These are phyloP conservation scores for Penicillium verrucosum DNA, from an alignment of 2,329 filamentous ascomycete species.

Conservation along the genomic window DNA sequence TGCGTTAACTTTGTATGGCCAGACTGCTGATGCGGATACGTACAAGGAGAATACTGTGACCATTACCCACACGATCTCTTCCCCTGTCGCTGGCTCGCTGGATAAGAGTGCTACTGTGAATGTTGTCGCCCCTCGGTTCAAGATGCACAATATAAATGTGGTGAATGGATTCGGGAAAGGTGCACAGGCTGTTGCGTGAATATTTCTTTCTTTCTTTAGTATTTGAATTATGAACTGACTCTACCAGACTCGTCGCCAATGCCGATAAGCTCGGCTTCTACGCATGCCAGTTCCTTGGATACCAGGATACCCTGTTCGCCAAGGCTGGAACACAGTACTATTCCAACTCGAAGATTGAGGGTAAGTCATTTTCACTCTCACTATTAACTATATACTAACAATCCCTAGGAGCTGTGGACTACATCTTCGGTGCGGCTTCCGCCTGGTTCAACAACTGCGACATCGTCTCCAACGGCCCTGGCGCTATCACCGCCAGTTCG, in stretches of 20 bases:
- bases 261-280: slow-evolving; percentile 35
- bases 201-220: neutral
- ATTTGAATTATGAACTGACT: neutral
- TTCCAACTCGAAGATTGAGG: slow-evolving; percentile 32
- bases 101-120: slow-evolving; percentile 34
- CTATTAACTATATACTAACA: neutral
- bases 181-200: slow-evolving; percentile 35
- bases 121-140: slow-evolving; percentile 28
- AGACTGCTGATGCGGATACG: slow-evolving; percentile 27
- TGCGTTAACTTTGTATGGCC: slow-evolving; percentile 31
- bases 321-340: slow-evolving; percentile 36
- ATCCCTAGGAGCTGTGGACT: slow-evolving; percentile 32
- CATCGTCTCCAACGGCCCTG: slow-evolving; percentile 32
- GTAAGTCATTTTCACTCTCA: slow-evolving; percentile 4
- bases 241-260: slow-evolving; percentile 25
- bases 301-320: slow-evolving; percentile 38
- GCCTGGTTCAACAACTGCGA: slow-evolving; percentile 33
- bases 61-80: slow-evolving; percentile 34
- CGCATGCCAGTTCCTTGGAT: slow-evolving; percentile 34
- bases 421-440: slow-evolving; percentile 36
- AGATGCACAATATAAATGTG: slow-evolving; percentile 38
- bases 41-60: slow-evolving; percentile 35
- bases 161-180: slow-evolving; percentile 36
- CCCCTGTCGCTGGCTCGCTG: slow-evolving; percentile 28
- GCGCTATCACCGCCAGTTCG: slow-evolving; percentile 33